phyloP scores from a whole-genome alignment of 768 basidiomycete genomes.

The Lentinula guzmanii region DNA sequence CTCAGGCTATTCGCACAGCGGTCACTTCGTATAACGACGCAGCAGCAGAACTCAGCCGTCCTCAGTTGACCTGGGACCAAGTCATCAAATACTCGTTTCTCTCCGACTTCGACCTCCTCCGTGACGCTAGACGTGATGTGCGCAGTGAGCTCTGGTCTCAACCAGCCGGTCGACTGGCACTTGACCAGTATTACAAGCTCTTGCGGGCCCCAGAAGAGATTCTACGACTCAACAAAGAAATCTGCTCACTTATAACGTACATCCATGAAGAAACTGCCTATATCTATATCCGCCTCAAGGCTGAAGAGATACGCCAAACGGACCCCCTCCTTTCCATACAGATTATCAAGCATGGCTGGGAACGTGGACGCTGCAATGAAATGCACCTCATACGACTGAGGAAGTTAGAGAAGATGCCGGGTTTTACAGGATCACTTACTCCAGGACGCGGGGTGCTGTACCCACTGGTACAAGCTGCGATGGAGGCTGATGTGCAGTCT shows the following conservation, averaged over 20 bases:
- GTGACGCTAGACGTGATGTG: constrained; percentile 4
- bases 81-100: constrained; percentile 19
- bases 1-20: constrained; percentile 14
- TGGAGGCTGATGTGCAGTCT: too few species aligned
- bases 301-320: background rate
- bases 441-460: background rate
- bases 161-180: constrained; percentile 8
- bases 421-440: background rate
- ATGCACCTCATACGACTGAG: background rate
- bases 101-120: constrained; percentile 16
- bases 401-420: background rate
- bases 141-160: constrained; percentile 8
- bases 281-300: constrained; percentile 1
- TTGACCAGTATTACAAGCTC: constrained; percentile 14
- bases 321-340: constrained; percentile 5
- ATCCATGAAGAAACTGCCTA: constrained; percentile 4
- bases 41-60: constrained; percentile 8
- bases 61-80: constrained; percentile 13
- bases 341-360: background rate
- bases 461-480: background rate
- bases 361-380: background rate
- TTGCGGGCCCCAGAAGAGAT: constrained; percentile 18
- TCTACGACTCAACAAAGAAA: constrained; percentile 16
- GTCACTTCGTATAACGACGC: constrained; percentile 14
- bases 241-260: constrained; percentile 11